phyloP scores from a whole-genome alignment of 2,329 filamentous ascomycete genomes.

The Scortechinia acanthostroma region DNA sequence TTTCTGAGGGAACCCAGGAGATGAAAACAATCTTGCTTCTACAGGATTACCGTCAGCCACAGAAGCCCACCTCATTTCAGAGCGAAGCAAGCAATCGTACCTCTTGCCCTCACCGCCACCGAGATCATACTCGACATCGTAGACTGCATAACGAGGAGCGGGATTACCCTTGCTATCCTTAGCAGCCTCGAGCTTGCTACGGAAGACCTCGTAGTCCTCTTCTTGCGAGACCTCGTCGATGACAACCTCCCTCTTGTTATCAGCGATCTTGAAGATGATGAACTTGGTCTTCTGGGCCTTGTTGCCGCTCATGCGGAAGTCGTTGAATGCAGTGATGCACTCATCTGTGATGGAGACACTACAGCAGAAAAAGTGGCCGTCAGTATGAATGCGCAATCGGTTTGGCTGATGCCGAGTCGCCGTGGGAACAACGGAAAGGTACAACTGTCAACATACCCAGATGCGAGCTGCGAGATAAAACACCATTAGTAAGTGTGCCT shows the following conservation, averaged over 20 bases:
- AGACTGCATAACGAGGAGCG: conserved; percentile 36
- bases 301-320: conserved; percentile 31
- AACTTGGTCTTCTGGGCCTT: conserved; percentile 25
- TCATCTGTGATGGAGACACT: conserved; percentile 36
- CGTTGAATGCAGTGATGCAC: conserved; percentile 33
- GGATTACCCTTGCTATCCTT: conserved; percentile 30
- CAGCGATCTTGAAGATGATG: conserved; percentile 41
- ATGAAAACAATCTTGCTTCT: conserved; percentile 43
- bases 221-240: conserved; percentile 33
- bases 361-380: not conserved
- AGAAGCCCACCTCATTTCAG: no score
- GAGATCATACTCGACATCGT: conserved; percentile 38
- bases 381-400: conserved; percentile 1
- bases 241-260: conserved; percentile 37
- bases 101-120: conserved; percentile 35
- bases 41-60: no score
- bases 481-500: not conserved
- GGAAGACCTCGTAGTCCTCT: conserved; percentile 35
- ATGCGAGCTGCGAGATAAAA: not conserved
- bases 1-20: conserved; percentile 31
- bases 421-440: no score
- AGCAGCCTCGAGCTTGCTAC: conserved; percentile 29
- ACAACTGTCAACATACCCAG: not conserved
- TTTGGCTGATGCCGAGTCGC: not conserved
- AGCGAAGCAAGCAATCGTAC: conserved; percentile 15